These are phyloP conservation scores for Wickerhamiella alocasiicola DNA, from an alignment of 805 yeast species.

Conservation along the genomic window DNA sequence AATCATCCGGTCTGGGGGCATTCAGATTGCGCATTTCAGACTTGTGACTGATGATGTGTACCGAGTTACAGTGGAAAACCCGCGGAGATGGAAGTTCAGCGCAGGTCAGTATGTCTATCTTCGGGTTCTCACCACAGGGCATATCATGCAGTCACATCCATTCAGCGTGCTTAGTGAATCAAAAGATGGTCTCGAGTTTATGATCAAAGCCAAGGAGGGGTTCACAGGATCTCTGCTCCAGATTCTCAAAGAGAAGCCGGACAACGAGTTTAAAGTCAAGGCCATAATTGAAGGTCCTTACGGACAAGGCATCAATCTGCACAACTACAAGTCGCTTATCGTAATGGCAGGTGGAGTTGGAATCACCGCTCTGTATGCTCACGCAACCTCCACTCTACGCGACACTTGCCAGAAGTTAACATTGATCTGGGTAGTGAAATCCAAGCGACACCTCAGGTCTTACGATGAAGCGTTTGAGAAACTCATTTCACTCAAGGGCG, in stretches of 20 bases:
- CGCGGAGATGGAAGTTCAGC: constrained; percentile 31
- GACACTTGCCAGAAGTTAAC: constrained; percentile 14
- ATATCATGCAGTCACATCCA: constrained; percentile 66
- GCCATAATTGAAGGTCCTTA: constrained; percentile 52
- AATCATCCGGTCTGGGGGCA: constrained; percentile 43
- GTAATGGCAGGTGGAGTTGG: constrained; percentile 58
- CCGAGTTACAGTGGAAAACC: background rate
- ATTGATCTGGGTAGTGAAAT: constrained; percentile 24
- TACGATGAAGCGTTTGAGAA: constrained; percentile 37
- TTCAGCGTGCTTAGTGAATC: constrained; percentile 34
- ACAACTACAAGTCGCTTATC: constrained; percentile 32
- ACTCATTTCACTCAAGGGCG: constrained; percentile 25
- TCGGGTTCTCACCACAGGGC: constrained; percentile 37
- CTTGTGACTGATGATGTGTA: constrained; percentile 29
- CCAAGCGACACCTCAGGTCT: constrained; percentile 35
- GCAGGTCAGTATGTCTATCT: constrained; percentile 45
- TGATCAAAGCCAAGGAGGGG: constrained; percentile 43
- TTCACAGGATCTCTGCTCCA: constrained; percentile 19
- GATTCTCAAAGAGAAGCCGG: background rate
- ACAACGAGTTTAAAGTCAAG: constrained; percentile 22
- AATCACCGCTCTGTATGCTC: constrained; percentile 43
- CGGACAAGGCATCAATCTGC: constrained; percentile 35
- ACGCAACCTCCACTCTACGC: constrained; percentile 29
- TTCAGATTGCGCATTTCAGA: constrained; percentile 22
- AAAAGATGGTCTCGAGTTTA: constrained; percentile 32